phyloP scores from a whole-genome alignment of 345 rosid species.

The Conringia planisiliqua region DNA sequence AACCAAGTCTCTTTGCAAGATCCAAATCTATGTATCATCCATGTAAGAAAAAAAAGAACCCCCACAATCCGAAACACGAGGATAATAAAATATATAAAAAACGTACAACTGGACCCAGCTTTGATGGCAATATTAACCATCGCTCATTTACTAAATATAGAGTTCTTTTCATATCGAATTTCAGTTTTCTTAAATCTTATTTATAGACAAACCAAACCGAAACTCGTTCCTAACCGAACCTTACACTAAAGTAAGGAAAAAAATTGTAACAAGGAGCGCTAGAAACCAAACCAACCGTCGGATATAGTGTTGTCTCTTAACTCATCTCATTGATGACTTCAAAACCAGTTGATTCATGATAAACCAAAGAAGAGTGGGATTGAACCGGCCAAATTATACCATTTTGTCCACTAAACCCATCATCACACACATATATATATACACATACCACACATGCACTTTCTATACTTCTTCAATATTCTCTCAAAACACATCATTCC shows the following conservation, averaged over 20 bases:
- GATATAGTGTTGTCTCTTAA: background rate
- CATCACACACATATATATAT: conserved; percentile 7
- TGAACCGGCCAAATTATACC: background rate
- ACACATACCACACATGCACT: conserved; percentile 16
- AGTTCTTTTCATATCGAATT: background rate
- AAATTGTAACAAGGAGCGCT: background rate
- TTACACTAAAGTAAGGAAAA: background rate
- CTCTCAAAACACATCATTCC: conserved; percentile 24
- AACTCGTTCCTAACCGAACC: background rate
- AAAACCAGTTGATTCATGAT: background rate
- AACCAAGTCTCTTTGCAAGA: background rate
- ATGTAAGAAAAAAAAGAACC: background rate
- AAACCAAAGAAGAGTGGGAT: background rate
- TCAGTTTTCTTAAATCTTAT: conserved; percentile 1
- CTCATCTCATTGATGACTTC: background rate
- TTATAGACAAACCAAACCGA: conserved; percentile 5
- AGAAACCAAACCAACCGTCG: conserved; percentile 1
- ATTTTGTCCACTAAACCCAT: conserved; percentile 5
- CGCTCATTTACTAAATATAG: conserved; percentile 11
- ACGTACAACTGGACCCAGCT: conserved; percentile 31
- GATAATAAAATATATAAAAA: conserved; percentile 2
- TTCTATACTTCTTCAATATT: conserved; percentile 25
- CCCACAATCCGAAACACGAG: conserved; percentile 27
- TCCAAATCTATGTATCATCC: conserved; percentile 20
- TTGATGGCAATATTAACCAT: conserved; percentile 24